Percentiles rank a stretch among this genome's conserved stretches.
Conservation (phyloP, 192 early-diverging fungal species). For the Backusella australiensis region DNA sequence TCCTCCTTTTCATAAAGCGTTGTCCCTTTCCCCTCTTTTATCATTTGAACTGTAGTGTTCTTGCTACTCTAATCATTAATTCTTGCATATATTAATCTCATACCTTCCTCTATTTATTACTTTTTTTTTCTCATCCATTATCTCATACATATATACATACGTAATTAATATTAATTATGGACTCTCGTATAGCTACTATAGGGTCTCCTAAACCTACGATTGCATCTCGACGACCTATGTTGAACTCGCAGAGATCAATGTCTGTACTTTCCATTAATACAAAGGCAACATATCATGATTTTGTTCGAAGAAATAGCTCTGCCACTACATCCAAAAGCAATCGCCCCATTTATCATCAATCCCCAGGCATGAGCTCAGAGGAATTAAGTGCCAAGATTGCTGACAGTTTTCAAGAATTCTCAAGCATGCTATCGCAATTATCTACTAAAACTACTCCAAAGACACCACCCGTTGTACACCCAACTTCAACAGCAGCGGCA, state of each 20-base stretch:
- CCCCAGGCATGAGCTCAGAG: constrained; percentile 17
- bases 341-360: neutral
- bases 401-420: constrained; percentile 33
- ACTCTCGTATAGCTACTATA: constrained; percentile 2
- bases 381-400: constrained; percentile 32
- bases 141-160: neutral
- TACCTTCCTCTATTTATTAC: neutral
- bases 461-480: neutral
- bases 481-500: neutral
- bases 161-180: neutral
- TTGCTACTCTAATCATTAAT: neutral
- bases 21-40: neutral
- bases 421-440: constrained; percentile 18
- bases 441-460: neutral
- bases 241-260: constrained; percentile 8
- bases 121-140: neutral
- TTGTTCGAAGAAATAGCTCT: constrained; percentile 6
- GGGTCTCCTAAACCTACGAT: constrained; percentile 3
- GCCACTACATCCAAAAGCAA: neutral
- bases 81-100: neutral
- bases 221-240: constrained; percentile 7
- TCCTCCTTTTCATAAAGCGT: neutral
- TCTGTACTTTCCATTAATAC: constrained; percentile 14
- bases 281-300: neutral
- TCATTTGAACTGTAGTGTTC: neutral